Evolutionary conservation across 306 rosid species (phyloP), one percentile per base, ranked within the genome.

Genomic region (Pyrus betulifolia): DNA sequence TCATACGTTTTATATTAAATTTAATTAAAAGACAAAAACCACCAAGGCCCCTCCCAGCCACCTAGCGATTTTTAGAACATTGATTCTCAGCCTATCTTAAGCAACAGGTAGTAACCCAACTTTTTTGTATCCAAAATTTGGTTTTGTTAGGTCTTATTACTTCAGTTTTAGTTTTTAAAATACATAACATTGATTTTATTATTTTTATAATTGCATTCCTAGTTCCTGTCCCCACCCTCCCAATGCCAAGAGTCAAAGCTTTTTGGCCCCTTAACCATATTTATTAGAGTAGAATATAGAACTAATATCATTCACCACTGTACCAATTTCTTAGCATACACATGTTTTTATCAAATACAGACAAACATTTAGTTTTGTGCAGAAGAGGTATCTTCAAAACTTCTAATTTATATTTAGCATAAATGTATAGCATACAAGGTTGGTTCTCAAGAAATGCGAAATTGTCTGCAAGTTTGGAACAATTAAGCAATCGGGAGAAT

Each of bases 401-500:
- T 28, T 17, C 9, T 17, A 63, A 28, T 25, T 52, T 58, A 55
- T 15, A 38, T 35, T 25, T 60, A 23, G 44, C 38, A 25, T 25
- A 57, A 21, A 60, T 59, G 59, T 60, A 57, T 31, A 55, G n/a
- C 42, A 31, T 18, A 25, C 31, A 49, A 55, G 35, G 54, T 23
- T 67, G 54, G 68, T 63, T 74, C 31, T 23, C 44, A 30, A 11
- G 22, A 19, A 79, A 74, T 21, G 62, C 19, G 22, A 45, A 52
- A 69, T 31, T 19, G 21, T 58, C 59, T 30, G 17, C 70, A 78
- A 58, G 60, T 61, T 69, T 59, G 69, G 61, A 79, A 85, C 11
- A 60, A 73, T 70, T 58, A 67, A 75, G 25, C 55, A 76, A 76
- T 67, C 59, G 62, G 70, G 55, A 66, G 85, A 81, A 59, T 89